Base-by-base conservation (phyloP, 306 rosid genomes). In the Castanopsis chinensis region DNA sequence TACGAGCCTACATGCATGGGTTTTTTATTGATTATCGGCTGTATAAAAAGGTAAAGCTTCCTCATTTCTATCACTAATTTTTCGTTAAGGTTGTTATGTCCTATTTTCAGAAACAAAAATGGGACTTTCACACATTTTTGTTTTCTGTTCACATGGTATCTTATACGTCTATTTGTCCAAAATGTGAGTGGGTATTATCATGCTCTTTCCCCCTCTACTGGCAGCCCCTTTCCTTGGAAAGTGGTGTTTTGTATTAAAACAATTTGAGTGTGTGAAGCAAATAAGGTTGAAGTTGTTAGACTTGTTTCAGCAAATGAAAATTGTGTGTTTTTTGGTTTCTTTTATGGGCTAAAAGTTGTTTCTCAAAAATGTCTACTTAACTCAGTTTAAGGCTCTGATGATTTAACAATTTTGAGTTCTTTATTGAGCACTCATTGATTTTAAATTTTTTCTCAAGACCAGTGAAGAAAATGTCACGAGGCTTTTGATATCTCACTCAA, bases 1-100 rank as follows among this genome's bases (percentile, higher is more conserved):
- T 95, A 13, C 86, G 92, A 86, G 99, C 98, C 76, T 86, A 83
- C 86, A 87, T 95, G 97, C 99, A 95, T 70, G 99, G 99, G 41
- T 95, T 73, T 87, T 95, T 90, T 71, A 73, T 95, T 73, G 85
- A 86, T 83, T 55, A 86, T 89, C 79, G 86, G 51, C 72, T 95
- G 74, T 95, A 95, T 73, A 89, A 88, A 81, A 91, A 92, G 98
- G 99, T 92, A 13, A 75, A 82, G 23, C 56, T 71, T 14, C 51
- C 74, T 45, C 71, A 30, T 82, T 71, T 81, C 54, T 63, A 74
- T 78, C 72, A n/a, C 76, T 69, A 54, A 15, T 75, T 57, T 76
- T 63, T 76, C 2, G 5, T 32, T 4, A 69, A 73, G 69, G 54
- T 15, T 58, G 53, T 63, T 19, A 52, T 57, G 64, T 57, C 21